These are phyloP conservation scores for Chrysoporthe cubensis DNA, from an alignment of 2,329 filamentous ascomycete species.

Conservation along the genomic window DNA sequence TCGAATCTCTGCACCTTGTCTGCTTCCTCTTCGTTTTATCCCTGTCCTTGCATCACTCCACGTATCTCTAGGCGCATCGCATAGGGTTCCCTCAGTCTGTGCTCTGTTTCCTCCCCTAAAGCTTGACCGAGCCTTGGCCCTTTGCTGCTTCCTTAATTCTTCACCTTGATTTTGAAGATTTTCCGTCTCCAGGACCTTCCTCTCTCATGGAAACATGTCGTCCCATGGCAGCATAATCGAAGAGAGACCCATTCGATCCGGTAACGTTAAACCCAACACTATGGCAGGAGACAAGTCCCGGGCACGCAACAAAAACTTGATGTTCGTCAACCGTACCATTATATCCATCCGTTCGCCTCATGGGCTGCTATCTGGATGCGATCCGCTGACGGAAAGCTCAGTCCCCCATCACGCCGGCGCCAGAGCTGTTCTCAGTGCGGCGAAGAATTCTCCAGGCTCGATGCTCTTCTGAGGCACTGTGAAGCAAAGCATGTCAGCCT, in stretches of 20 bases:
- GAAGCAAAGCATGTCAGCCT: background rate
- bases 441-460: background rate
- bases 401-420: background rate
- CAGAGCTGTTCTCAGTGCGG: slow-evolving; percentile 3
- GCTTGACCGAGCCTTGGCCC: background rate
- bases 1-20: background rate
- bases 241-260: background rate
- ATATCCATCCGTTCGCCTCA: background rate
- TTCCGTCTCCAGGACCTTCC: background rate
- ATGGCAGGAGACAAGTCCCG: background rate
- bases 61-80: background rate
- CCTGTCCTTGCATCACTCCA: background rate
- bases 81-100: background rate
- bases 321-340: background rate
- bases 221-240: background rate
- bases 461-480: background rate
- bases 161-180: background rate
- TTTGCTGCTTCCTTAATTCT: background rate
- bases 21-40: no score
- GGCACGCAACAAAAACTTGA: background rate
- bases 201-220: background rate
- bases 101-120: background rate
- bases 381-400: background rate
- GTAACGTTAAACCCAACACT: background rate
- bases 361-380: no score